Base-by-base conservation (phyloP, 2,329 filamentous ascomycete species). In the Fusarium redolens region DNA sequence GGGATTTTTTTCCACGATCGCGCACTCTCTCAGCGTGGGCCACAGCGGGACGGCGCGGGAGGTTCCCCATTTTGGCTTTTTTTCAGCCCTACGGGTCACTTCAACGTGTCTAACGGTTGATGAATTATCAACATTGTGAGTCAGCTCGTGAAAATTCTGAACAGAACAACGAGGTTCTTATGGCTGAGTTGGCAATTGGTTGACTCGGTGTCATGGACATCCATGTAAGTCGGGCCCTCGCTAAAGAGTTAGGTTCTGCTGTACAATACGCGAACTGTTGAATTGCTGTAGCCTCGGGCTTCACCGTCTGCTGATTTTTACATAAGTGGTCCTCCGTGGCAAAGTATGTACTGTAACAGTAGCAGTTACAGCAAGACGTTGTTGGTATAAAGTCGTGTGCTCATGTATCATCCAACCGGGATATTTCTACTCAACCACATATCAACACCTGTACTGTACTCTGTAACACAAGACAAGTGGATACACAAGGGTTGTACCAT, bases 51-150 rank as follows among this genome's bases (percentile, higher is more conserved):
- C 65, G 51, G 66, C 44, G 48, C 66, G 66, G 51, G 40, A 55
- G 41, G 63, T 38, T 28, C 41, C 30, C 38, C 41, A 48, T 63
- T 43, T 48, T 65, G 41, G 50, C 28, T 33, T 69, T 33, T 69
- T 66, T 65, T 69, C 58, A 69, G 65, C 65, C 65, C 58, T 69
- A 69, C n/a, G 47, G 55, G n/a, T 50, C n/a, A 44, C 31, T 63
- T 62, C n/a, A 41, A 56, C 50, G 48, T 43, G 43, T 57, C 25
- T 18, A 37, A 40, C 28, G 33, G 48, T 65, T 25, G 44, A 44
- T 59, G 17, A 37, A 38, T 17, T 33, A 35, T 17, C 20, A 25
- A 17, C 8, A 31, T 20, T 47, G 47, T 61, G 52, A 67, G 43
- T 68, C 64, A 68, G 43, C 38, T 30, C n/a, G 31, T 37, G 48